These are phyloP conservation scores for Linaria vulgaris DNA, from an alignment of 257 asterid species.

Conservation along the genomic window DNA sequence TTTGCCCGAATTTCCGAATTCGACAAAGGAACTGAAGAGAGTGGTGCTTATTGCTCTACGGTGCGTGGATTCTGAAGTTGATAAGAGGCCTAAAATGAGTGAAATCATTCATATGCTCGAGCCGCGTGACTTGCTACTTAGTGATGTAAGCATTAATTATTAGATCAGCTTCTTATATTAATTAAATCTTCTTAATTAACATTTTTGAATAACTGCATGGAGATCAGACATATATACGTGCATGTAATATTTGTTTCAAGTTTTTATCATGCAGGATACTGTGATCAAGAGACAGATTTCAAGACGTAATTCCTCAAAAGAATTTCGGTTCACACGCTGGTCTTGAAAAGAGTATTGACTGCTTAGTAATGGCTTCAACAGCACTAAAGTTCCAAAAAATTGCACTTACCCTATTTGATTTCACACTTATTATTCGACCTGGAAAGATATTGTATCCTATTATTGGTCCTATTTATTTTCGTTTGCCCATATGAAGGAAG, in stretches of 20 bases:
- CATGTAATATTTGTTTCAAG: too few species aligned
- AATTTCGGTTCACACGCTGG: background rate
- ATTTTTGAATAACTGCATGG: too few species aligned
- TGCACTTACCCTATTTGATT: too few species aligned
- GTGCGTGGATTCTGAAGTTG: conserved; percentile 53
- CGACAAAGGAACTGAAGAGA: conserved; percentile 37
- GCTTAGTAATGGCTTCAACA: too few species aligned
- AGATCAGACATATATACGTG: too few species aligned
- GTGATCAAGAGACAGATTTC: conserved; percentile 23
- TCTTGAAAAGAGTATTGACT: background rate
- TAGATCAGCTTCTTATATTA: background rate
- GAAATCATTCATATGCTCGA: conserved; percentile 55
- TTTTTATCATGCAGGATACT: conserved; percentile 28
- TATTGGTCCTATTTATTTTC: too few species aligned
- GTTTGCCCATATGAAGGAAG: too few species aligned
- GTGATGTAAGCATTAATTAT: conserved; percentile 40
- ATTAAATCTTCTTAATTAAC: too few species aligned
- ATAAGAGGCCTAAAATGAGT: conserved; percentile 50
- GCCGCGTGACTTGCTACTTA: conserved; percentile 46
- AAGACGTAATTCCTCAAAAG: conserved; percentile 17
- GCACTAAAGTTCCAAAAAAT: too few species aligned
- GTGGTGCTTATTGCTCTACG: conserved; percentile 49
- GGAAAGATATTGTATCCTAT: too few species aligned
- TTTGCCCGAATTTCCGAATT: conserved; percentile 41
- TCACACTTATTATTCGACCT: too few species aligned